Base-by-base conservation (phyloP, 371 early-diverging fungal genomes). In the Rhizopus sp. region DNA sequence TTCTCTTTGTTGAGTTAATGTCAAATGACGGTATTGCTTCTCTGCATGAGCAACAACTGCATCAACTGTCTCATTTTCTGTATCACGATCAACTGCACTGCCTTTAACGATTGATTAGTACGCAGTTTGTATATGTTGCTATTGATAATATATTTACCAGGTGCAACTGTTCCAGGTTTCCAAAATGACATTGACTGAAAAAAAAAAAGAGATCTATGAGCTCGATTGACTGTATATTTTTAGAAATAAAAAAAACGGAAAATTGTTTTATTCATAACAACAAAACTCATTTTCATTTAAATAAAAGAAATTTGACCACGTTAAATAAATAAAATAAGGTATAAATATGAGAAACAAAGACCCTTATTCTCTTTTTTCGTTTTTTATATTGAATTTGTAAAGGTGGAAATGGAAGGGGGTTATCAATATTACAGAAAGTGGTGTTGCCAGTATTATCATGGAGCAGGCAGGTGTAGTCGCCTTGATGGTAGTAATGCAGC, bases 151-250 rank as follows among this genome's bases (percentile, higher is more conserved):
- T 29, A 47, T 55, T 66, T 83, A 77, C 83, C 87, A 48, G 87
- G 87, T 30, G 85, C 87, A 32, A 83, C 71, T 4, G 85, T 83
- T 32, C 85, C 87, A 50, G 87, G 87, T 68, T 87, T 83, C 84
- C 84, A 83, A 47, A 83, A 83, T 12, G 84, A 73, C 84, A 83
- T 83, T 49, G 44, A 15, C n/a, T 42, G 17, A 42, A 42, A 42
- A 42, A 42, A 42, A 42, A n/a, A 42, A 2, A 23, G 23, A 23
- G 23, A 23, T 23, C 23, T 23, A 23, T 23, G 2, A 23, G 23
- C 23, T 23, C 23, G 23, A 23, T 23, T 23, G 23, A 23, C 23
- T 23, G 23, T 23, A 23, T 23, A 23, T 23, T 23, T 23, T 23
- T 23, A 42, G 44, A 42, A 42, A 42, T 7, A 42, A 41, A 41